Evolutionary conservation across 371 early-diverging fungal genomes (phyloP).

Genomic region (Rhizopus delemar): DNA sequence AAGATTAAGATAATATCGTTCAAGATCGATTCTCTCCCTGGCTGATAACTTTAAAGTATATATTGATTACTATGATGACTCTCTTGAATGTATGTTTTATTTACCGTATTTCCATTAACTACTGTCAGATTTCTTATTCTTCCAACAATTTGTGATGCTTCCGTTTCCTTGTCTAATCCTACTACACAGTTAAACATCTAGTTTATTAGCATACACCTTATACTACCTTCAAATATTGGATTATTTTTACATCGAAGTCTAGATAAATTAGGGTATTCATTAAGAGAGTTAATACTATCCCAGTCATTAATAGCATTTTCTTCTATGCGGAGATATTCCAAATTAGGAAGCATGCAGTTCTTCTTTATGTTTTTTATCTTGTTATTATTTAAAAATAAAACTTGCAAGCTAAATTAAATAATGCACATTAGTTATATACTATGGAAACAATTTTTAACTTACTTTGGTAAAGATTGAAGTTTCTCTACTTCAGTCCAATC

Average conservation of each 20-base stretch:
- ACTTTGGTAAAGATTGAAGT: slow-evolving; percentile 55
- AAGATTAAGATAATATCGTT: slow-evolving; percentile 71
- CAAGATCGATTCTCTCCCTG: slow-evolving; percentile 66
- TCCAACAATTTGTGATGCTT: slow-evolving; percentile 36
- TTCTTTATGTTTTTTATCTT: slow-evolving; percentile 5
- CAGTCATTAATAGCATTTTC: slow-evolving; percentile 44
- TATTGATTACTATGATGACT: neutral
- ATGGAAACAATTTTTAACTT: neutral
- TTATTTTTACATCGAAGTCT: slow-evolving; percentile 54
- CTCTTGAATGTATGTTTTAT: neutral
- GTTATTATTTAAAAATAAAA: slow-evolving; percentile 55
- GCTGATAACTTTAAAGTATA: slow-evolving; percentile 36
- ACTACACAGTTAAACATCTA: neutral
- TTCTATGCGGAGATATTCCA: slow-evolving; percentile 48
- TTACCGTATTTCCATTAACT: slow-evolving; percentile 49
- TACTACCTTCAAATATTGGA: slow-evolving; percentile 46
- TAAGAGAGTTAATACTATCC: slow-evolving; percentile 49
- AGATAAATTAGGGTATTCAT: slow-evolving; percentile 36
- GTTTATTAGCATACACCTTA: neutral
- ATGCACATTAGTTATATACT: neutral
- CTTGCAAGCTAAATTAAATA: slow-evolving; percentile 31
- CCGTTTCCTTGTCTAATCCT: slow-evolving; percentile 28
- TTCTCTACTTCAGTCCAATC: slow-evolving; percentile 60
- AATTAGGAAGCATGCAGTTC: slow-evolving; percentile 25
- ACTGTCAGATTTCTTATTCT: slow-evolving; percentile 31